Evolutionary conservation across 1,139 yeast genomes (phyloP), one percentile per base, ranked within the genome.

Genomic region (Candida sojae): DNA sequence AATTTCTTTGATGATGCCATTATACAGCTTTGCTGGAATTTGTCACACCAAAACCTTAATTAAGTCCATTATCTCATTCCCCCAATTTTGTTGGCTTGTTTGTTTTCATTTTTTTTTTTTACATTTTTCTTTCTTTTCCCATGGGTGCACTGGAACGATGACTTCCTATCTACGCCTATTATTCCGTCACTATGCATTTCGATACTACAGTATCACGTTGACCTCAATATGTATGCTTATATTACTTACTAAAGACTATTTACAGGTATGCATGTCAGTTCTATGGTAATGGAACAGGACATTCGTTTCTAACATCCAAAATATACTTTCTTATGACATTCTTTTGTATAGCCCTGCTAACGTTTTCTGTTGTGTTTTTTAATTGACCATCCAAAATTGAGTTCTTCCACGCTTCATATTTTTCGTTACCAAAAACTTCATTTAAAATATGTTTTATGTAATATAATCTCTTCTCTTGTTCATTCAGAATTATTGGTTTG

Each of bases 251-350:
- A 6, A 26, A 26, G 8, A 33, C 46, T 45, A 45, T 45, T 12
- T 48, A 48, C 48, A 48, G 36, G 29, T 5, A 26, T 25, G 9
- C 4, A 10, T 37, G 12, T 40, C 29, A n/a, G 2, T 26, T 11
- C 30, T 36, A 35, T 35, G 49, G 54, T 26, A 58, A 53, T 8
- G 54, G 48, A 32, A 70, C 68, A 34, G 78, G 78, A 53, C 68
- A 62, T 49, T 66, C 69, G 56, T 75, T 74, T 39, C 59, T 60
- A 3, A 68, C 66, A 49, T 75, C 63, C 57, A 74, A 62, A 13
- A 73, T 63, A 53, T 64, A 73, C 58, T 72, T 75, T 50, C 80
- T 66, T 57, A 75, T 63, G 25, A 74, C 58, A 57, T 75, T 75
- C 61, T 70, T 75, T 44, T 63, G 66, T n/a, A 70, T 63, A 49